Evolutionary conservation across 305 asterid species (phyloP), one percentile per base, ranked within the genome.

Genomic region (Fraxinus nigra): DNA sequence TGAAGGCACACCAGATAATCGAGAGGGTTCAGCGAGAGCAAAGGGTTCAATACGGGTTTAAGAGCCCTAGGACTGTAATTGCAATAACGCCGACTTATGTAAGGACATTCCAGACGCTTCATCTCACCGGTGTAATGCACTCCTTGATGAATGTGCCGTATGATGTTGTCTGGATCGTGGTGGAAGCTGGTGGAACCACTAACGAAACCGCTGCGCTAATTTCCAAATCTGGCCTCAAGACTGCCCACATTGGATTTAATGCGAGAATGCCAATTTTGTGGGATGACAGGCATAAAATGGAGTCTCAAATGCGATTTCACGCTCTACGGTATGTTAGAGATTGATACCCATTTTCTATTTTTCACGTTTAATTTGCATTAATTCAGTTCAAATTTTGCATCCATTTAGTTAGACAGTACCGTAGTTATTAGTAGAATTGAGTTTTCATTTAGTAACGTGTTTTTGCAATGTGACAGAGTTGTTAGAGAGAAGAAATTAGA

Each of bases 81-180:
- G 99, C 92, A 4, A 79, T 96, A 65, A 93, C 99, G 7, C 98
- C 99, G 3, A 93, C 99, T 18, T 94, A 94, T 81, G 97, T 96
- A 0, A 85, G 99, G 82, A 93, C 99, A 70, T 96, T 96, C 72
- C 99, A 96, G 90, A 87, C 97, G 43, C 90, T 93, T 84, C 99
- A 96, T 91, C 92, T 94, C 43, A 96, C 97, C 1, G 99, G 99
- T 0, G 92, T 93, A 87, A 93, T 94, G 98, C 98, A 96, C 84
- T 87, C 97, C 13, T 84, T 96, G 89, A 96, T 94, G 99, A 96
- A 94, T 85, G 89, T 91, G 76, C 93, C 89, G 1, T 91, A 91
- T 84, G 93, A 94, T 89, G 90, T 94, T 34, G 82, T 93, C 40
- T 96, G 98, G 99, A 91, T 96, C 79, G 97, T 96, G 5, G 96